A percentile compares a stretch with the other conserved stretches of the same genome.
phyloP scores from a whole-genome alignment of 352 stramenopile genomes.

The Phytophthora sp. region DNA sequence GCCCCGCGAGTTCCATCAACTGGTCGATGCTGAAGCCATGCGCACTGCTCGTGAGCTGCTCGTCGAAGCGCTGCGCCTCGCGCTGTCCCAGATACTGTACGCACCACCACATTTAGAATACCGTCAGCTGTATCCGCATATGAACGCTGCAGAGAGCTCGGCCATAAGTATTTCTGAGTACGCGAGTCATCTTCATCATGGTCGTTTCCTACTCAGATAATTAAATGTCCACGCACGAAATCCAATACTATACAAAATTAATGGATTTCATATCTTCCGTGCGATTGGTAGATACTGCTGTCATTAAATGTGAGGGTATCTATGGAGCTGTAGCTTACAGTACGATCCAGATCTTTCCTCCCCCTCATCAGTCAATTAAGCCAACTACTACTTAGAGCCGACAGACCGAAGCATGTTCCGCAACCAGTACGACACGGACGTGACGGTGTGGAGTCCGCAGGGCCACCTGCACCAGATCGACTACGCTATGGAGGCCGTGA shows the following conservation, averaged over 20 bases:
- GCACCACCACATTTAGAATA: neutral
- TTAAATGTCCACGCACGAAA: neutral
- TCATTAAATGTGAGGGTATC: too few relatives aligned
- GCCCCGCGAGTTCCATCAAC: constrained; percentile 99
- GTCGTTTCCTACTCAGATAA: neutral
- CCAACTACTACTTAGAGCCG: neutral
- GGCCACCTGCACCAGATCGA: constrained; percentile 99
- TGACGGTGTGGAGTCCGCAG: constrained; percentile 99
- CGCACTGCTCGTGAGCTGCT: constrained; percentile 88
- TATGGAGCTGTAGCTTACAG: neutral
- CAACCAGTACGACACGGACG: constrained; percentile 99
- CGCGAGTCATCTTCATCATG: constrained; percentile 15
- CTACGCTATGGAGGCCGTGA: constrained; percentile 96
- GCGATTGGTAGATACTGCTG: neutral
- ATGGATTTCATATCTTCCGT: neutral
- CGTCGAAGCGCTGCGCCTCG: constrained; percentile 86
- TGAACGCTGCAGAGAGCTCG: too few relatives aligned
- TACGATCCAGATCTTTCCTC: constrained; percentile 9
- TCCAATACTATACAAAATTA: too few relatives aligned
- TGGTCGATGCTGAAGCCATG: constrained; percentile 95
- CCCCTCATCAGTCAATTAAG: constrained; percentile 13
- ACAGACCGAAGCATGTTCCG: constrained; percentile 92
- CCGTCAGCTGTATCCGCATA: neutral
- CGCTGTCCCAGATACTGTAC: constrained; percentile 71
- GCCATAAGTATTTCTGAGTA: too few relatives aligned